Evolutionary conservation across 805 yeast genomes (phyloP), one percentile per base, ranked within the genome.

Genomic region (Candida saitoana): DNA sequence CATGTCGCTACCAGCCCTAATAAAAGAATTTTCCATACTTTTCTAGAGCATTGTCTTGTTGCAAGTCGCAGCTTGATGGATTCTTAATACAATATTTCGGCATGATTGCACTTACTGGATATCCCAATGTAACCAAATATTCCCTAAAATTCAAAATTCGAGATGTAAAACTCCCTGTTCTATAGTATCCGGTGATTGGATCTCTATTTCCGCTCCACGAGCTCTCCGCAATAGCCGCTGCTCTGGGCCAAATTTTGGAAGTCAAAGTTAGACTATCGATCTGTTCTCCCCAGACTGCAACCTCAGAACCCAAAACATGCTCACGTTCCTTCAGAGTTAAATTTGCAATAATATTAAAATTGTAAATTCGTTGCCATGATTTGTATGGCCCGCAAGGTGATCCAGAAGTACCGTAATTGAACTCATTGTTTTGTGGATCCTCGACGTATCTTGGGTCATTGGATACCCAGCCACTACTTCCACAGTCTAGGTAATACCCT

Each of bases 311-410:
- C 33, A 66, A 38, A 18, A 69, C 55, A 36, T 59, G 68, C 15
- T 34, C 19, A 8, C 47, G 44, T 49, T 69, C 63, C 5, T 39
- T 52, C 1, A 43, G 54, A 12, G 68, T 65, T 31, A 69, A 54
- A 37, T 54, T 54, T 9, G 51, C 52, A 14, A 61, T 47, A 40
- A 67, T 52, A 42, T 68, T 72, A 41, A 49, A 66, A 42, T 54
- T 50, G 48, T 68, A 69, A 34, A 69, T 66, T 39, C 69, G 45
- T 46, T 69, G 73, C 71, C 71, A 69, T 1, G 67, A 64, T 49
- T 68, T 69, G 54, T 69, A 69, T 5, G 74, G 73, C 19, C 57
- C 66, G 46, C 74, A 68, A 68, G 69, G 67, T 2, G 67, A 59
- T 5, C 71, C 71, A 18, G 66, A 69, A 30, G 35, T 27, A 3